Evolutionary conservation across 2,329 filamentous ascomycete species (phyloP).

Genomic region (Fusarium beomiforme): DNA sequence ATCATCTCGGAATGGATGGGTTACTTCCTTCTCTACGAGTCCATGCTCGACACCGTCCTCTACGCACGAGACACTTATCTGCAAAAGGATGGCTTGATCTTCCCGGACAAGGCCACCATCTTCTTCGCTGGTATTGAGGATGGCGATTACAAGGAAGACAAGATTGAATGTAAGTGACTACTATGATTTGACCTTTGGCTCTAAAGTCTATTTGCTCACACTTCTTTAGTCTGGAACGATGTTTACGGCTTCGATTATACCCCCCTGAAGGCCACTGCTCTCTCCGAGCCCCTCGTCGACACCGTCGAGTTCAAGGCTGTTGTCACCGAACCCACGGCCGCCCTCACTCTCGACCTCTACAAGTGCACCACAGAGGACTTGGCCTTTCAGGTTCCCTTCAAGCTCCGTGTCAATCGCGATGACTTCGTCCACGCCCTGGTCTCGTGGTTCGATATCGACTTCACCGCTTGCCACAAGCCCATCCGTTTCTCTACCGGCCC

Average conservation of each 20-base stretch:
- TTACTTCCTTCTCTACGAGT: slow-evolving; percentile 98
- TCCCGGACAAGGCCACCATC: slow-evolving; percentile 98
- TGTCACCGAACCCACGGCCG: slow-evolving; percentile 86
- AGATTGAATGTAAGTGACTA: slow-evolving; percentile 88
- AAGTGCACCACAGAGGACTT: slow-evolving; percentile 86
- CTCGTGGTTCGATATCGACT: slow-evolving; percentile 99
- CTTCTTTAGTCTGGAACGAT: slow-evolving; percentile 89
- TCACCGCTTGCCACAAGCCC: slow-evolving; percentile 97
- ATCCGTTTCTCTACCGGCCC: slow-evolving; percentile 97
- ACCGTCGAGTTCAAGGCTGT: slow-evolving; percentile 98
- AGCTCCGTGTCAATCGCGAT: slow-evolving; percentile 79
- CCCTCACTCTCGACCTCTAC: slow-evolving; percentile 93
- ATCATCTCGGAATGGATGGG: slow-evolving; percentile 99
- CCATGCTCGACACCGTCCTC: slow-evolving; percentile 97
- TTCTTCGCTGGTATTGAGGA: slow-evolving; percentile 98
- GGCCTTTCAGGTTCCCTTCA: slow-evolving; percentile 82
- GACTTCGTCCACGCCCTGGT: slow-evolving; percentile 98
- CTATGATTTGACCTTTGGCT: background rate
- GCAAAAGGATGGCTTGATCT: slow-evolving; percentile 87
- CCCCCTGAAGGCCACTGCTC: slow-evolving; percentile 90
- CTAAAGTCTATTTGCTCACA: background rate
- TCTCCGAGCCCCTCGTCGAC: slow-evolving; percentile 96
- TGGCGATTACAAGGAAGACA: slow-evolving; percentile 99
- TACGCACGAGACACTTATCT: slow-evolving; percentile 96
- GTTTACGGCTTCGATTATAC: slow-evolving; percentile 98